phyloP scores from a whole-genome alignment of 139 green algal genomes.

The Tetraselmis chui region DNA sequence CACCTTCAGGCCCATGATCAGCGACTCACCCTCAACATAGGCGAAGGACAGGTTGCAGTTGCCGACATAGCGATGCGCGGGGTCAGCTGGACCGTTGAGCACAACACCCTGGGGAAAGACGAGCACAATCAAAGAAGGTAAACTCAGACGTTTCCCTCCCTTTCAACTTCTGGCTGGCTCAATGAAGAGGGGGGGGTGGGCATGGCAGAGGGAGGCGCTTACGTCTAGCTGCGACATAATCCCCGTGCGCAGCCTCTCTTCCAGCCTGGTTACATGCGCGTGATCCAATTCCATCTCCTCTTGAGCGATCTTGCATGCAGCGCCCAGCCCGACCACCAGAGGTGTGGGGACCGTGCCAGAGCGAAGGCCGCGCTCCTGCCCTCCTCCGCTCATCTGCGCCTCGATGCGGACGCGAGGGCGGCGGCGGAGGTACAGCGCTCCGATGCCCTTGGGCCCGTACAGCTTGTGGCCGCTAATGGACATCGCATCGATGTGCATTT shows the following conservation, averaged over 20 bases:
- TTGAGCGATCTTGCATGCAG: constrained; percentile 71
- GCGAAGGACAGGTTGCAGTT: constrained; percentile 96
- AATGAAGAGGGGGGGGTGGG: too few relatives aligned
- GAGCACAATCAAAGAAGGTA: too few relatives aligned
- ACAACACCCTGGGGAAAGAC: constrained; percentile 65
- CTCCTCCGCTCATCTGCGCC: constrained; percentile 89
- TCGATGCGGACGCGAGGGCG: constrained; percentile 90
- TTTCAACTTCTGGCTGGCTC: too few relatives aligned
- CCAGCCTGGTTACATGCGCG: constrained; percentile 59
- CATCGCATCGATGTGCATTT: constrained; percentile 67
- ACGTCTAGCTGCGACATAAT: constrained; percentile 70
- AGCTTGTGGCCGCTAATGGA: constrained; percentile 96
- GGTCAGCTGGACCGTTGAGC: constrained; percentile 23
- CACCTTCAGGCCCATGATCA: constrained; percentile 98
- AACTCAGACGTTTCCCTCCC: too few relatives aligned
- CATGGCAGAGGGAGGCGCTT: too few relatives aligned
- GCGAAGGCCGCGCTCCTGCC: constrained; percentile 91
- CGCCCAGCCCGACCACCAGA: constrained; percentile 84
- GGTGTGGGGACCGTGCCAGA: constrained; percentile 79
- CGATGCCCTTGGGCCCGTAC: constrained; percentile 97
- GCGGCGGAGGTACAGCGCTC: constrained; percentile 90
- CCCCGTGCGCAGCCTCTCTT: constrained; percentile 68
- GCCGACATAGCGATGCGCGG: constrained; percentile 66
- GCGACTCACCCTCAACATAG: constrained; percentile 93
- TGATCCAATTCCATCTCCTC: constrained; percentile 75